Evolutionary conservation across 169 alveolate genomes (phyloP), one percentile per base, ranked within the genome.

Genomic region (Plasmodium blacklocki): DNA sequence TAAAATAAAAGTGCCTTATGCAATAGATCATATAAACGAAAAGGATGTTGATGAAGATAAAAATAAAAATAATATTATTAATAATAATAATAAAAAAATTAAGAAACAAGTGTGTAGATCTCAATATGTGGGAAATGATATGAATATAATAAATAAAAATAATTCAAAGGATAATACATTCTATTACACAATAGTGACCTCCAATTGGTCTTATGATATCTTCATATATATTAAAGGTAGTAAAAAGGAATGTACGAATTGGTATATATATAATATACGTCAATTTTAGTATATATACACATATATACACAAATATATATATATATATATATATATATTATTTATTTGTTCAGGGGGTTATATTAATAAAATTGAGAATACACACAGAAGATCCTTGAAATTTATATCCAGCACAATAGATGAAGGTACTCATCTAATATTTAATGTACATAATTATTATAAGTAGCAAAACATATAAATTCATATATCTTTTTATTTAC

Each of bases 361-460:
- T 26, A 63, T 63, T 19, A 23, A 26, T 63, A 63, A 23, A 63
- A 14, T 63, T 5, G 73, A 63, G 26, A 63, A 19, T 23, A 63
- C 73, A 9, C 5, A 23, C 19, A 32, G 18, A 32, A 63, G 26
- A 11, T 63, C 73, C 18, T 32, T 63, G 23, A 63, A 32, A 32
- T 63, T 63, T 63, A 9, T 63, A 19, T 63, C 19, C n/a, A 32
- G 12, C 15, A 15, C 18, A 63, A 63, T 32, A 23, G 73, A 63
- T 6, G 50, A 32, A 23, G 73, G 73, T 23, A 63, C 6, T 32
- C 45, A 32, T 0, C 0, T 32, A 0, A 32, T 32, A 32, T 32
- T 32, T 32, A 32, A 32, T 4, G 9, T 32, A 32, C 9, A 32
- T 6, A 32, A 32, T 32, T 32, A 32, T 32, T 5, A 32, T 32